A percentile compares a stretch with the other conserved stretches of the same genome.
Conservation (phyloP, 2,329 filamentous ascomycete genomes). For the Aspergillus melleus region DNA sequence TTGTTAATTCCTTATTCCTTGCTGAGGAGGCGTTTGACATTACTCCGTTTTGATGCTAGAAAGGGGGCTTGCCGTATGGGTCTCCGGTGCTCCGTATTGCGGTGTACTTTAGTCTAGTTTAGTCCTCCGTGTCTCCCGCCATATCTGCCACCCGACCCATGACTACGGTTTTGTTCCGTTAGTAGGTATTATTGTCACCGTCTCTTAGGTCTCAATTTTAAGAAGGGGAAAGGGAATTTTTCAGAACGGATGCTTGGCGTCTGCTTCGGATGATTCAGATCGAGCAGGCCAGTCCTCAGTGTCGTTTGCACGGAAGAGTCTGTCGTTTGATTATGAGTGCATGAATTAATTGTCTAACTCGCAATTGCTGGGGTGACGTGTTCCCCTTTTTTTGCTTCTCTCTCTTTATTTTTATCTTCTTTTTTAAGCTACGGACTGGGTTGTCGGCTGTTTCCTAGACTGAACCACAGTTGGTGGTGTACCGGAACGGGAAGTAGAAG, state of each 20-base stretch:
- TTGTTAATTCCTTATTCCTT: neutral
- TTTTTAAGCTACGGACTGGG: neutral
- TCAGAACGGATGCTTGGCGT: neutral
- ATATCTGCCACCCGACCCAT: neutral
- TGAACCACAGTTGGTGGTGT: neutral
- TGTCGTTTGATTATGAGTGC: neutral
- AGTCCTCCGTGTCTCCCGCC: neutral
- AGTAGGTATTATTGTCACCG: neutral
- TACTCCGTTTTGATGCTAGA: neutral
- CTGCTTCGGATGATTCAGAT: constrained; percentile 20
- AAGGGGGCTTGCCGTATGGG: neutral
- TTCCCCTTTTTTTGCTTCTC: constrained; percentile 4
- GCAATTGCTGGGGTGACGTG: constrained; percentile 15
- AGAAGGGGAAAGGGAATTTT: neutral
- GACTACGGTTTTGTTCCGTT: neutral
- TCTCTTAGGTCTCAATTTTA: neutral
- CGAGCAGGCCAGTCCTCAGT: neutral
- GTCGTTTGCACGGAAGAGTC: neutral
- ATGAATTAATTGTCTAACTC: constrained; percentile 5
- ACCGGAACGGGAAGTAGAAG: neutral
- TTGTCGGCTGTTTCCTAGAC: neutral
- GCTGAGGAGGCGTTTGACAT: neutral
- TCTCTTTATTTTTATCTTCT: neutral
- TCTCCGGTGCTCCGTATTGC: neutral
- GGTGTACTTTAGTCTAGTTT: neutral